These are phyloP conservation scores for Heteromeles arbutifolia DNA, from an alignment of 306 rosid species.

Conservation along the genomic window DNA sequence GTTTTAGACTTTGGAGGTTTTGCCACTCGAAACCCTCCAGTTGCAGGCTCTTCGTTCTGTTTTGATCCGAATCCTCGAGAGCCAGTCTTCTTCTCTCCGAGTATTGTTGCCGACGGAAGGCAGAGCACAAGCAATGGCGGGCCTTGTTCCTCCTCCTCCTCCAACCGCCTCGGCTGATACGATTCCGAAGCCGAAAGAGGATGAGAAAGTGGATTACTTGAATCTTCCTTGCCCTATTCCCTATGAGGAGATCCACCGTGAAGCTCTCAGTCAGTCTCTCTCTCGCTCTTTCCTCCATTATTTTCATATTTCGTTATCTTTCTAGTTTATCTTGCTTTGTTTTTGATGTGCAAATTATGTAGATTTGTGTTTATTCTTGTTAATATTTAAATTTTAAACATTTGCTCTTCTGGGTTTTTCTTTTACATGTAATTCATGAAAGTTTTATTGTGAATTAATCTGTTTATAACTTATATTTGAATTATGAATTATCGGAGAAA, in stretches of 20 bases:
- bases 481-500: neutral
- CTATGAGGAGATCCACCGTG: constrained; percentile 94
- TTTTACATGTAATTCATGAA: neutral
- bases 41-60: neutral
- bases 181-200: constrained; percentile 27
- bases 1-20: constrained; percentile 7
- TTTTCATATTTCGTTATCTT: neutral
- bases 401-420: neutral
- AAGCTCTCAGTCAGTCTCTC: constrained; percentile 72
- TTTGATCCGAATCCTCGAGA: neutral
- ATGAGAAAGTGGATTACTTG: constrained; percentile 58
- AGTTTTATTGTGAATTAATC: neutral
- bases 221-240: constrained; percentile 91
- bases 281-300: neutral
- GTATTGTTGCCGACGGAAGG: neutral
- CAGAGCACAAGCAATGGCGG: constrained; percentile 27
- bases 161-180: constrained; percentile 6
- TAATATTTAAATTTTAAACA: neutral
- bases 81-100: neutral
- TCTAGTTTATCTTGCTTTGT: neutral
- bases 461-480: neutral
- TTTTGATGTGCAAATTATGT: neutral
- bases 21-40: neutral
- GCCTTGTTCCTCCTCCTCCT: constrained; percentile 29
- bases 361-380: neutral